Conservation (phyloP, 805 yeast genomes). For the Teunomyces pallodes region DNA sequence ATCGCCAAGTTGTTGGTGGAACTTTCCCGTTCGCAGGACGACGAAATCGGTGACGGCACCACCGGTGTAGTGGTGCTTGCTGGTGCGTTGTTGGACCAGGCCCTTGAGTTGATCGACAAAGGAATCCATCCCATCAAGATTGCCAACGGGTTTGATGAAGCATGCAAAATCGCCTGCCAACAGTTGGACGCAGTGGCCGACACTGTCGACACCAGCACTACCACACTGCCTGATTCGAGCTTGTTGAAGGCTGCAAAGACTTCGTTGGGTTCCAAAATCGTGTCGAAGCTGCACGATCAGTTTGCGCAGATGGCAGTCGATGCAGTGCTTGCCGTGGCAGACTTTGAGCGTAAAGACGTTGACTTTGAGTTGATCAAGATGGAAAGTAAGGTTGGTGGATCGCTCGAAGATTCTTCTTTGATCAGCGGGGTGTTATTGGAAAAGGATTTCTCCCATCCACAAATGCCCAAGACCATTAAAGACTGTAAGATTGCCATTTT, state of each 20-base stretch:
- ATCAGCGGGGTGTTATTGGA: conserved; percentile 92
- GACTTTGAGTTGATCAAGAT: conserved; percentile 95
- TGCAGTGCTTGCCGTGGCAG: conserved; percentile 89
- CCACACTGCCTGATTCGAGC: conserved; percentile 50
- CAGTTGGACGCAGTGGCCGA: conserved; percentile 78
- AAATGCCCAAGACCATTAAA: conserved; percentile 80
- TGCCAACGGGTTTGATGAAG: conserved; percentile 97
- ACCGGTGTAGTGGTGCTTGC: conserved; percentile 98
- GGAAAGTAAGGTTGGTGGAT: conserved; percentile 94
- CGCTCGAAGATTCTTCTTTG: conserved; percentile 78
- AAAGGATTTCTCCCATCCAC: conserved; percentile 97
- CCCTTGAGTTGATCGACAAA: conserved; percentile 88
- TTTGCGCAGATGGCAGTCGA: conserved; percentile 98
- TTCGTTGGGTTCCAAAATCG: conserved; percentile 92
- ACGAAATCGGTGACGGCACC: conserved; percentile 98
- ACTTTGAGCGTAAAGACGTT: conserved; percentile 87
- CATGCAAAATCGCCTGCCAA: conserved; percentile 84
- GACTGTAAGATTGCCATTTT: conserved; percentile 90
- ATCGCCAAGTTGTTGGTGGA: conserved; percentile 95
- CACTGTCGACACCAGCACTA: conserved; percentile 45
- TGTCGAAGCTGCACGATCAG: conserved; percentile 87
- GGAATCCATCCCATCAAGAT: conserved; percentile 97
- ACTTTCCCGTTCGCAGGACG: conserved; percentile 91
- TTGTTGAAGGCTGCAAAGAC: conserved; percentile 91
- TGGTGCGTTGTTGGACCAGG: conserved; percentile 91